A percentile compares a stretch with the other conserved stretches of the same genome.
Conservation (phyloP, 2,329 filamentous ascomycete genomes). For the Phoma herbarum region DNA sequence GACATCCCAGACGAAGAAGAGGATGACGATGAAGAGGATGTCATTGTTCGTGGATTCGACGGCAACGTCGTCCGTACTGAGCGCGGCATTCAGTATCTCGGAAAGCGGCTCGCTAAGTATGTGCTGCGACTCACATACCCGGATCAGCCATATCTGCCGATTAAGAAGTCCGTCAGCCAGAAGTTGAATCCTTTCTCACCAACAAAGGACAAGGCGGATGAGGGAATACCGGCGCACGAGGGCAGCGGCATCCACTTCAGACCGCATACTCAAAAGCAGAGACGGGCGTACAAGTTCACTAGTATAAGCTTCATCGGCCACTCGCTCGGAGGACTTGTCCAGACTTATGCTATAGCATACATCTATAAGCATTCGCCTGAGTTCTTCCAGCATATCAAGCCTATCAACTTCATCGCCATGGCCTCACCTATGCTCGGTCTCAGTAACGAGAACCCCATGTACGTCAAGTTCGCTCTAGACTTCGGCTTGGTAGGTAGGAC, state of each 20-base stretch:
- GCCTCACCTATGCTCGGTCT: slow-evolving; percentile 89
- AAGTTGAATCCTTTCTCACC: slow-evolving; percentile 60
- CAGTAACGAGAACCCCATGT: slow-evolving; percentile 97
- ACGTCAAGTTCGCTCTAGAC: slow-evolving; percentile 95
- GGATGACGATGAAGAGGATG: slow-evolving; percentile 79
- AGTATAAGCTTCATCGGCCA: slow-evolving; percentile 96
- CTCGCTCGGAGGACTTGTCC: slow-evolving; percentile 86
- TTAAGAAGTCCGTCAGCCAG: slow-evolving; percentile 62
- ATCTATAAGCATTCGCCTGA: slow-evolving; percentile 94
- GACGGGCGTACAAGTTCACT: slow-evolving; percentile 80
- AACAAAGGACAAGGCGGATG: slow-evolving; percentile 52
- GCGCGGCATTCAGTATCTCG: slow-evolving; percentile 94
- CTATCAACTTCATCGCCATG: slow-evolving; percentile 88
- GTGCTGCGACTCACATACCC: slow-evolving; percentile 91
- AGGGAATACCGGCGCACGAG: slow-evolving; percentile 63
- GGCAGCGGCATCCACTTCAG: slow-evolving; percentile 67
- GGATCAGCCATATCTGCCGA: slow-evolving; percentile 85
- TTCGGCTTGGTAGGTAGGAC: slow-evolving; percentile 96
- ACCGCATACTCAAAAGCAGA: slow-evolving; percentile 54
- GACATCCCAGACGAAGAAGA: slow-evolving; percentile 50
- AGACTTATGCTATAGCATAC: slow-evolving; percentile 94
- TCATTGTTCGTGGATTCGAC: slow-evolving; percentile 88
- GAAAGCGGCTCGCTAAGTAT: slow-evolving; percentile 91
- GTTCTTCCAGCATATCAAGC: slow-evolving; percentile 86
- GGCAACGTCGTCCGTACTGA: slow-evolving; percentile 93